phyloP scores from a whole-genome alignment of 768 basidiomycete species.

The Amanita rubescens region DNA sequence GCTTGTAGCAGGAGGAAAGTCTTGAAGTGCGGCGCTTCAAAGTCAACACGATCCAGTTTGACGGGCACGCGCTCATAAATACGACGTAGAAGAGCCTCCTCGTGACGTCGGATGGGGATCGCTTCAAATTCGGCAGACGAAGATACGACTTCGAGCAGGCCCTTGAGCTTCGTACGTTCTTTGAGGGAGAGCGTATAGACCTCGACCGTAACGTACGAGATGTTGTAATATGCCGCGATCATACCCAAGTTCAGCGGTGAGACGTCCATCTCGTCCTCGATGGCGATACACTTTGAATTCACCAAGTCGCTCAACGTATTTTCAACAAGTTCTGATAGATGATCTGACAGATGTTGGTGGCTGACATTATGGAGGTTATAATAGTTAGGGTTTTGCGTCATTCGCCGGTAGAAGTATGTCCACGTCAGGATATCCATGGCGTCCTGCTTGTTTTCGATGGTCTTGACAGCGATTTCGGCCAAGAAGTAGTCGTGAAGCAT shows the following conservation, averaged over 20 bases:
- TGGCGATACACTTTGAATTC: constrained; percentile 90
- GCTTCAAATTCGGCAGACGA: constrained; percentile 95
- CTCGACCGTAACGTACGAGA: constrained; percentile 94
- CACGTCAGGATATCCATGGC: constrained; percentile 98
- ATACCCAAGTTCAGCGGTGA: constrained; percentile 92
- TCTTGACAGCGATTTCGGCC: constrained; percentile 96
- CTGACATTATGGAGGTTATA: constrained; percentile 93
- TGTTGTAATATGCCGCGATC: constrained; percentile 97
- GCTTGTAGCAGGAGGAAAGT: constrained; percentile 95
- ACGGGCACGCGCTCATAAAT: constrained; percentile 97
- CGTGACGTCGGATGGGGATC: constrained; percentile 92
- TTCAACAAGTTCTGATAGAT: constrained; percentile 94
- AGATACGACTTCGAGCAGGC: constrained; percentile 91
- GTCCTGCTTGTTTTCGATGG: constrained; percentile 98
- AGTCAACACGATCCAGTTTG: constrained; percentile 77
- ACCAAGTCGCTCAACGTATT: constrained; percentile 86
- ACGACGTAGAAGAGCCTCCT: constrained; percentile 74
- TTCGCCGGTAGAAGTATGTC: constrained; percentile 96
- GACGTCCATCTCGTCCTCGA: constrained; percentile 93
- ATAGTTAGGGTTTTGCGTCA: constrained; percentile 97
- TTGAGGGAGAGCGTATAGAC: constrained; percentile 94
- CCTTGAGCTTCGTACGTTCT: constrained; percentile 95
- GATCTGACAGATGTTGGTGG: constrained; percentile 92
- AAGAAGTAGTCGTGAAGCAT: constrained; percentile 95
- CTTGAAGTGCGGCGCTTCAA: constrained; percentile 96